Percentiles rank a stretch among this genome's conserved stretches.
phyloP scores from a whole-genome alignment of 129 eudicot genomes.

The Chrysanthemum seticuspe region DNA sequence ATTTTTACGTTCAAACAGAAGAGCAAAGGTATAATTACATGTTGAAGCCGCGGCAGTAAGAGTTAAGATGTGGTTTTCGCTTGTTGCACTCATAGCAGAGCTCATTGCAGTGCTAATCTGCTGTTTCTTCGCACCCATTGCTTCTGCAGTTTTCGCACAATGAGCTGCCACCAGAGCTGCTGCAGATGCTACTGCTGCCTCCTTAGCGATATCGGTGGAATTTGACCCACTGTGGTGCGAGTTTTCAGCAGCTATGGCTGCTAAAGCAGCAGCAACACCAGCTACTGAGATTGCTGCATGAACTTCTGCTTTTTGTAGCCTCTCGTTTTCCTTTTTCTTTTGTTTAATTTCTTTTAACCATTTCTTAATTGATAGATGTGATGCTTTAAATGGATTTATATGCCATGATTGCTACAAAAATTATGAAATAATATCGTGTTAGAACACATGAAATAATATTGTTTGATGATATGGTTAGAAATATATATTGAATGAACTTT shows the following conservation, averaged over 20 bases:
- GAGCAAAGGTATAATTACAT: slow-evolving; percentile 39
- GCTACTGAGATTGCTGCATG: slow-evolving; percentile 93
- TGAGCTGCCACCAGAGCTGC: slow-evolving; percentile 90
- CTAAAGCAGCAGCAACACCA: slow-evolving; percentile 91
- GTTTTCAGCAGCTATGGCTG: slow-evolving; percentile 82
- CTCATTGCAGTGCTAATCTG: slow-evolving; percentile 65
- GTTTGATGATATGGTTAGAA: neutral
- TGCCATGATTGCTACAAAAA: slow-evolving; percentile 69
- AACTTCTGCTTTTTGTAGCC: slow-evolving; percentile 84
- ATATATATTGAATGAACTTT: neutral
- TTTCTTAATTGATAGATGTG: slow-evolving; percentile 64
- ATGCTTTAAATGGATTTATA: slow-evolving; percentile 47
- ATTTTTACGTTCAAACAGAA: neutral
- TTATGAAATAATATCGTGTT: neutral
- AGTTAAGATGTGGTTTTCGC: slow-evolving; percentile 63
- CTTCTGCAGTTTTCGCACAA: slow-evolving; percentile 82
- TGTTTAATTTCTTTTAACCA: slow-evolving; percentile 85
- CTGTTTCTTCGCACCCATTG: slow-evolving; percentile 78
- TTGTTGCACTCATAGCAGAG: slow-evolving; percentile 78
- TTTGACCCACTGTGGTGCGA: slow-evolving; percentile 30
- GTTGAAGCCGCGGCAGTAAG: slow-evolving; percentile 96
- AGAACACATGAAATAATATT: neutral
- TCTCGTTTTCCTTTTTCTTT: slow-evolving; percentile 71
- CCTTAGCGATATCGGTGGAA: slow-evolving; percentile 38
- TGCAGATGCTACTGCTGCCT: slow-evolving; percentile 73